Conservation (phyloP, 306 rosid species). For the Cucurbita pepo region DNA sequence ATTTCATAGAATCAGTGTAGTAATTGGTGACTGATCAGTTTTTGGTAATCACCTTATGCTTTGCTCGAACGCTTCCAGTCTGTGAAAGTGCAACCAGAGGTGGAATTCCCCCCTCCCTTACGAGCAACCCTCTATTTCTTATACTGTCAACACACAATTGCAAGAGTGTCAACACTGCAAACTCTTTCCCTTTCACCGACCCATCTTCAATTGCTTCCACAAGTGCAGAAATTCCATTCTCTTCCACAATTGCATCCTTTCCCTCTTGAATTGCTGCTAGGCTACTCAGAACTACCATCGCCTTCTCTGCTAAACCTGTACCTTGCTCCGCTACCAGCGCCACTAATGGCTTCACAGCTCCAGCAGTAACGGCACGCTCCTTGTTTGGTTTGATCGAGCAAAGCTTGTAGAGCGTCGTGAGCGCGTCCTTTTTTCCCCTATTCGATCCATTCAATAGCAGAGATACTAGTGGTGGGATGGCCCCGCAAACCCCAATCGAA, state of each 20-base stretch:
- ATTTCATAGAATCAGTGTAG: not conserved
- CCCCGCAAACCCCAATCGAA: slow-evolving; percentile 84
- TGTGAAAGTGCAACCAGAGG: slow-evolving; percentile 90
- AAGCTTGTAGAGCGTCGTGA: slow-evolving; percentile 75
- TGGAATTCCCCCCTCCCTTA: slow-evolving; percentile 86
- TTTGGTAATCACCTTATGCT: slow-evolving; percentile 52
- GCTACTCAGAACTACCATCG: slow-evolving; percentile 85
- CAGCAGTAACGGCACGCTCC: slow-evolving; percentile 79
- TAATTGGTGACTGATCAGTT: not conserved
- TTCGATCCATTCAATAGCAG: slow-evolving; percentile 52
- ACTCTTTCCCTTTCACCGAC: slow-evolving; percentile 73
- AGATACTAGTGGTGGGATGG: slow-evolving; percentile 72
- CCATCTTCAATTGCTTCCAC: slow-evolving; percentile 93
- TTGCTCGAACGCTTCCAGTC: slow-evolving; percentile 57
- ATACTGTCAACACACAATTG: slow-evolving; percentile 66
- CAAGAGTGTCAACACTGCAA: slow-evolving; percentile 62
- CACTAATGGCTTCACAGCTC: slow-evolving; percentile 81
- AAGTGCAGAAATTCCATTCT: slow-evolving; percentile 69
- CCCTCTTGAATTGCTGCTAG: slow-evolving; percentile 61
- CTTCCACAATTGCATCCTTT: slow-evolving; percentile 68
- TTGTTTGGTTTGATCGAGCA: slow-evolving; percentile 68
- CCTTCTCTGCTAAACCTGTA: slow-evolving; percentile 79
- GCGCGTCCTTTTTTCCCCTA: slow-evolving; percentile 82
- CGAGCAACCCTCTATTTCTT: slow-evolving; percentile 67
- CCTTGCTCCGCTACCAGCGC: slow-evolving; percentile 67